Percentiles rank a stretch among this genome's conserved stretches.
Conservation (phyloP, 2,329 filamentous ascomycete species). For the Colletotrichum eleusines region DNA sequence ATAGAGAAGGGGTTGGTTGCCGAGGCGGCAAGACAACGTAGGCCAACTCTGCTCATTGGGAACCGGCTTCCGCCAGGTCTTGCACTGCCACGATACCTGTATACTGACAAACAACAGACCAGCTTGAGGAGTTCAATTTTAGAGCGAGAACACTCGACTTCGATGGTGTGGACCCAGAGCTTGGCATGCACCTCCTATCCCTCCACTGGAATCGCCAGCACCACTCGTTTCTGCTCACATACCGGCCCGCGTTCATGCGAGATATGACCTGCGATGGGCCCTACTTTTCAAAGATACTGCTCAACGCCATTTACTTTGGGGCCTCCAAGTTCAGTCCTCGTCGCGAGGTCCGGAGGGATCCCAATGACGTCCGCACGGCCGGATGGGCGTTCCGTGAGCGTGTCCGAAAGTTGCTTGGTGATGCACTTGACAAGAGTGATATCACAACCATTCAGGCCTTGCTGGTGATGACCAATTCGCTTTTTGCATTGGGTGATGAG, state of each 20-base stretch:
- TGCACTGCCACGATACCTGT: not conserved
- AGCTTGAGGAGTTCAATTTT: constrained; percentile 63
- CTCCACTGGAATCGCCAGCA: constrained; percentile 68
- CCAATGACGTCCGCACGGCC: constrained; percentile 59
- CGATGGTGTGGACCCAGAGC: constrained; percentile 64
- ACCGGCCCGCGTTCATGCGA: constrained; percentile 65
- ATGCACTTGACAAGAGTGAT: constrained; percentile 60
- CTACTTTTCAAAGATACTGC: constrained; percentile 67
- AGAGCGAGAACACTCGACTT: constrained; percentile 63
- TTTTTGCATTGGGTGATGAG: constrained; percentile 64
- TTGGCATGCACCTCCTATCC: constrained; percentile 63
- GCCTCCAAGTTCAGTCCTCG: constrained; percentile 60
- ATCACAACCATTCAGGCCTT: constrained; percentile 68
- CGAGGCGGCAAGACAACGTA: constrained; percentile 60
- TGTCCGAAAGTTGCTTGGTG: constrained; percentile 59
- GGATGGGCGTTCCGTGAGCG: constrained; percentile 62
- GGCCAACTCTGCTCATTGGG: constrained; percentile 5
- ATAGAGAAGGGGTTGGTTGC: constrained; percentile 60
- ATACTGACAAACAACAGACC: constrained; percentile 47
- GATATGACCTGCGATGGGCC: constrained; percentile 66
- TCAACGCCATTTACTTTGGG: constrained; percentile 66
- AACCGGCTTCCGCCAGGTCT: not conserved
- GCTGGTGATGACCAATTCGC: constrained; percentile 62
- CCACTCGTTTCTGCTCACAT: constrained; percentile 60
- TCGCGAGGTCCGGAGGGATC: constrained; percentile 58